Evolutionary conservation across 352 stramenopile genomes (phyloP), one percentile per base, ranked within the genome.

Genomic region (Pythium phragmiticola): DNA sequence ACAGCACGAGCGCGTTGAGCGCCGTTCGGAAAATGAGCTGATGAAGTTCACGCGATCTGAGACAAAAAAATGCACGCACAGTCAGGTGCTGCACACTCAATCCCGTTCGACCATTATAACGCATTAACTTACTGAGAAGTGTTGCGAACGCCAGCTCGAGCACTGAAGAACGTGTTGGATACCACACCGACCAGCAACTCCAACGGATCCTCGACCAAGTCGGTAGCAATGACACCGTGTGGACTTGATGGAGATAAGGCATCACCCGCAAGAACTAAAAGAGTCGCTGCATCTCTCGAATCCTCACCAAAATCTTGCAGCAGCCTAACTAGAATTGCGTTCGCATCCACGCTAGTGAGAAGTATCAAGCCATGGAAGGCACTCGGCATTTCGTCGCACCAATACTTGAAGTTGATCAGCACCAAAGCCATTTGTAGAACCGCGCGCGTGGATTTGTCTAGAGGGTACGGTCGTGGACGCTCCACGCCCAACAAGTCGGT

Each of bases 371-470:
- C 8, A 19, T 54, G 43, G 11, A 54, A 60, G 19, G 21, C 33
- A 23, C 33, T 51, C 13, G 50, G 19, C 26, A 57, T 34, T 12
- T 67, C 50, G 11, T 51, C 52, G 13, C 58, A 45, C 60, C 60
- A 67, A 41, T 57, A 34, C 51, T 67, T 67, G 60, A 61, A 67
- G 16, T 60, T 43, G 8, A 67, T 30, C 6, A 67, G 21, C 39
- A 41, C 8, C 9, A 67, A 36, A 16, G 43, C 51, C 30, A 67
- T 60, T 23, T 39, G 41, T 11, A 61, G 14, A 17, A 61, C 41
- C 5, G 6, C 21, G 16, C 39, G 48, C 3, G 33, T 66, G 16
- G 48, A 37, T 14, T 66, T 39, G 19, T 66, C 59, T 3, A 60
- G 37, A 5, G 41, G 6, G 21, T 65, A 43, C 2, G 26, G 42